Conservation (phyloP, 768 basidiomycete genomes). For the Rhodotorula graminis region DNA sequence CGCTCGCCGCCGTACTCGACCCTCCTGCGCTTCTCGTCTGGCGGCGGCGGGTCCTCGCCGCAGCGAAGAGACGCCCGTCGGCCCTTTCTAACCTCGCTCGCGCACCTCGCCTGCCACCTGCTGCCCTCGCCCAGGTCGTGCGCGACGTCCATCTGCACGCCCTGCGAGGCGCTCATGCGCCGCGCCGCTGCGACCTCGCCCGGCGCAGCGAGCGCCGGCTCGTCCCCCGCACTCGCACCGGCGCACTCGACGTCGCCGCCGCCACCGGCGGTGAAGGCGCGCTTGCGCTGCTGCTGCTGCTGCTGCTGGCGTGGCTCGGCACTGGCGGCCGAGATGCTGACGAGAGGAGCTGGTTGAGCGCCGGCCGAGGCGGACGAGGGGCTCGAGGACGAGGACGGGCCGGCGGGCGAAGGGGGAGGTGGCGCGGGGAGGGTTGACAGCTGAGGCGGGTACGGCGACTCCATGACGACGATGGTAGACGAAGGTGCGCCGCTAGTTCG, state of each 20-base stretch:
- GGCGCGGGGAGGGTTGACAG: neutral
- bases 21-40: neutral
- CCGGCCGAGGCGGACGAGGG: constrained; percentile 1
- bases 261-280: neutral
- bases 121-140: no score
- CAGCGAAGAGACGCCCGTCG: neutral
- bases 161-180: no score
- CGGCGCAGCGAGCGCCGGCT: neutral
- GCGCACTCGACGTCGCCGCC: neutral
- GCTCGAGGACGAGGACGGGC: neutral
- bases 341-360: neutral
- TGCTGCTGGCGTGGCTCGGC: constrained; percentile 8
- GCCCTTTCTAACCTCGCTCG: neutral
- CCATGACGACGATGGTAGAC: neutral
- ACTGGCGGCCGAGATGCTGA: neutral
- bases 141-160: no score
- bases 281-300: neutral
- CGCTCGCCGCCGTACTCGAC: neutral
- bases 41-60: neutral
- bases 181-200: neutral
- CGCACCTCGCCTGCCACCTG: neutral
- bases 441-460: constrained; percentile 20
- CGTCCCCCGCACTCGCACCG: neutral
- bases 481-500: no score
- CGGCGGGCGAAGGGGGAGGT: neutral